Evolutionary conservation across 805 yeast species (phyloP).

Genomic region (Ogataea henricii): DNA sequence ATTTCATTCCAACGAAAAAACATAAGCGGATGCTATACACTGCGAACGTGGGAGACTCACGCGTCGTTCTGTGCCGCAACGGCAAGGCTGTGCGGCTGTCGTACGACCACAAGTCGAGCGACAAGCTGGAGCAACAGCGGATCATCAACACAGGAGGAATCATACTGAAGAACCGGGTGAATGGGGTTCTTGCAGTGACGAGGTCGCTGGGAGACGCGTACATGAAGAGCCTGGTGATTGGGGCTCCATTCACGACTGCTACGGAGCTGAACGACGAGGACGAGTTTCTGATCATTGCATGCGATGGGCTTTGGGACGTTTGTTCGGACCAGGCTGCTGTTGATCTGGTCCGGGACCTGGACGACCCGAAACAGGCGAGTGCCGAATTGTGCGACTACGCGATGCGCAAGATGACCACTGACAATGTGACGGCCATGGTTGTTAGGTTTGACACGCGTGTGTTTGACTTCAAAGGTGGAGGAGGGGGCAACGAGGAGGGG

Average conservation of each 20-base stretch:
- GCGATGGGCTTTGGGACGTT: conserved; percentile 98
- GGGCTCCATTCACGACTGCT: conserved; percentile 89
- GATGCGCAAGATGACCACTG: conserved; percentile 76
- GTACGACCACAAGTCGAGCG: conserved; percentile 93
- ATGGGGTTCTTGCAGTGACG: conserved; percentile 94
- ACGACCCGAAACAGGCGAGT: conserved; percentile 68
- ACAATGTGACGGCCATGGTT: conserved; percentile 92
- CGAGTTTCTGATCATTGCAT: conserved; percentile 83
- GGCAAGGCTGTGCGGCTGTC: conserved; percentile 77
- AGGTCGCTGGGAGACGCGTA: conserved; percentile 92
- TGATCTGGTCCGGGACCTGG: conserved; percentile 56
- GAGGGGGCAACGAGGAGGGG: not conserved
- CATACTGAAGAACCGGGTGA: conserved; percentile 86
- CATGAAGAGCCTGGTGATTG: conserved; percentile 85
- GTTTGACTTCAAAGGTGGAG: conserved; percentile 32
- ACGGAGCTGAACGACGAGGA: conserved; percentile 70
- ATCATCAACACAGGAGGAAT: conserved; percentile 82
- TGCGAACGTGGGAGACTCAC: conserved; percentile 93
- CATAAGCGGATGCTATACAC: conserved; percentile 82
- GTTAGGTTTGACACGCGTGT: conserved; percentile 54
- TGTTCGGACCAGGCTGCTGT: conserved; percentile 84
- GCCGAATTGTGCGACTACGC: conserved; percentile 70
- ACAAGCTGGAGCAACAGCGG: conserved; percentile 71
- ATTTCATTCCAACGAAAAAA: conserved; percentile 46
- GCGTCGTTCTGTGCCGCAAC: conserved; percentile 76